Evolutionary conservation across 345 rosid genomes (phyloP), one percentile per base, ranked within the genome.

Genomic region (Eucalyptus tenuipes): DNA sequence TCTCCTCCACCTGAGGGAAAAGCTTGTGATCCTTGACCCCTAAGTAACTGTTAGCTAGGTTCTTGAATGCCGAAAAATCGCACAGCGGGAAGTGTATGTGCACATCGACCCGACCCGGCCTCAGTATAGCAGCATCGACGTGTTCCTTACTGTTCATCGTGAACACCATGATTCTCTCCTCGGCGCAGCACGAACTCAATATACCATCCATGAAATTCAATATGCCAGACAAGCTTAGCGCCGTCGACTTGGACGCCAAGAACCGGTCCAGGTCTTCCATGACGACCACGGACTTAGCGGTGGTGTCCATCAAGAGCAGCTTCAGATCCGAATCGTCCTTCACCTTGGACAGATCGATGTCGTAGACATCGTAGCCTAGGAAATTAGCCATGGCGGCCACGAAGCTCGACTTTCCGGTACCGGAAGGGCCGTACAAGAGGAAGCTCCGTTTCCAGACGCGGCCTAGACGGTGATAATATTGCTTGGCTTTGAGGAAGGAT

Each of bases 371-470:
- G 91, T 93, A 94, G 80, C 88, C 64, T 6, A 94, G 91, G 79
- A 91, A 90, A 90, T 94, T 93, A 5, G 95, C 95, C 92, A 93
- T 91, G 86, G 95, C 93, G 3, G 94, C 93, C 27, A 93, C 91
- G 75, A 93, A 94, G 89, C 91, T 92, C 18, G 95, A 94, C 47
- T 94, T 94, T 44, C 95, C 95, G 3, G 95, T 94, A 12, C 95
- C 94, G 9, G 94, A 91, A 16, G 93, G 92, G 8, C 95, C 95
- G 89, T 91, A 93, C 86, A 94, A 86, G 47, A 94, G 91, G 88
- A 92, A 94, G 89, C 95, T 92, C 64, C 95, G 92, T 88, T 90
- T 92, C 95, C 95, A 94, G 15, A 87, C 94, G n/a, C 95, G 91
- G 81, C 95, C 95, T 13, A 94, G 89, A 81, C 93, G 89, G 88